Percentiles rank a stretch among this genome's conserved stretches.
These are phyloP conservation scores for Biscogniauxia sp. DNA, from an alignment of 2,329 filamentous ascomycete genomes.

Conservation along the genomic window DNA sequence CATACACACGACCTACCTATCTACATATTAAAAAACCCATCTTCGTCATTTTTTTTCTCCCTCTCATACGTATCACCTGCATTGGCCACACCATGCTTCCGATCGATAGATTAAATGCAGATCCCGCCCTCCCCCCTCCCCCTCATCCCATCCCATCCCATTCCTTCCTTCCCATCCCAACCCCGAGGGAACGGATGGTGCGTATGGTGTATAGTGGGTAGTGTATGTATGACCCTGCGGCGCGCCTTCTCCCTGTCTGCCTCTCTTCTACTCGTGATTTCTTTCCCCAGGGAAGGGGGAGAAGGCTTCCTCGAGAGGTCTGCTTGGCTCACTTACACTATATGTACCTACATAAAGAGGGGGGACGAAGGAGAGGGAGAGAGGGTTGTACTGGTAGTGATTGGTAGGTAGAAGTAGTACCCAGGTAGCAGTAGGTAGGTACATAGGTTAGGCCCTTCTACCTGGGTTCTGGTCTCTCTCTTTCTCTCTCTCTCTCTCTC, in stretches of 20 bases:
- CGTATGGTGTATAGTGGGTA: not conserved
- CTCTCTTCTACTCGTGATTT: not conserved
- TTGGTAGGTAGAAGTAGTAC: not conserved
- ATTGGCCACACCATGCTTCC: slow-evolving; percentile 14
- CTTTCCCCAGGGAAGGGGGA: not conserved
- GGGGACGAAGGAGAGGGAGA: not conserved
- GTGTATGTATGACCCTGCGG: too few species aligned
- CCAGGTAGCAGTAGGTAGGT: too few species aligned
- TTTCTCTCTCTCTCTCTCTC: too few species aligned
- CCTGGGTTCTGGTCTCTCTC: not conserved
- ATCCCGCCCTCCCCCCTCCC: slow-evolving; percentile 3
- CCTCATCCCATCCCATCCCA: too few species aligned
- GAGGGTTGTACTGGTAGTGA: not conserved
- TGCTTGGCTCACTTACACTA: not conserved
- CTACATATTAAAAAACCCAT: too few species aligned
- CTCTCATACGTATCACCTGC: slow-evolving; percentile 8
- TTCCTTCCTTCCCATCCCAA: too few species aligned
- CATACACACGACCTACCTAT: not conserved
- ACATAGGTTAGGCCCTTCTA: not conserved
- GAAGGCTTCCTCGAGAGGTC: not conserved
- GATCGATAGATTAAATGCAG: slow-evolving; percentile 31
- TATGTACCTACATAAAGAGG: too few species aligned
- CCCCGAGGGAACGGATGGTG: slow-evolving; percentile 15
- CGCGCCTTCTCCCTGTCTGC: not conserved
- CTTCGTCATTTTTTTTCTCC: not conserved